phyloP scores from a whole-genome alignment of 768 basidiomycete species.

The Filobasidium wieringae region DNA sequence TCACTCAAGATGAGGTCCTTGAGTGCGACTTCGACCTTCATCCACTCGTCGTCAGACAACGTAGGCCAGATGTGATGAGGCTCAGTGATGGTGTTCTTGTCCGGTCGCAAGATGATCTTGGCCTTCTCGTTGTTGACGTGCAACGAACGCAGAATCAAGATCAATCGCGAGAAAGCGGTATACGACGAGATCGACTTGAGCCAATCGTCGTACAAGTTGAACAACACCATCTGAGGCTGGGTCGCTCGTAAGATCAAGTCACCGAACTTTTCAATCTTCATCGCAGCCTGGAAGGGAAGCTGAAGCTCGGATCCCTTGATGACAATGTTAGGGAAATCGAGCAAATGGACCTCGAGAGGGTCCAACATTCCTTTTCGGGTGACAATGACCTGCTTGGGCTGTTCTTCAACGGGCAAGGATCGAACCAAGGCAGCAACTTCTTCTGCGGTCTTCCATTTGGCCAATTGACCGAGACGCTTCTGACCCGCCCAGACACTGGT shows the following conservation, averaged over 20 bases:
- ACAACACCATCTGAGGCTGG: conserved; percentile 97
- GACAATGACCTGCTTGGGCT: conserved; percentile 98
- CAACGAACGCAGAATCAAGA: conserved; percentile 87
- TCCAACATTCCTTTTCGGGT: conserved; percentile 99
- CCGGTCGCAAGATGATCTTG: conserved; percentile 93
- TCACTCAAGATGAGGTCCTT: conserved; percentile 90
- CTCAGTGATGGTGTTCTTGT: conserved; percentile 92
- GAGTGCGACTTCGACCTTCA: conserved; percentile 96
- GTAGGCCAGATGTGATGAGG: conserved; percentile 86
- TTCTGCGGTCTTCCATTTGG: conserved; percentile 96
- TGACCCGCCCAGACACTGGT: conserved; percentile 99
- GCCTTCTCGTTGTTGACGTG: conserved; percentile 99
- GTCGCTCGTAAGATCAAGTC: conserved; percentile 92
- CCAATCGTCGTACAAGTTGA: conserved; percentile 99
- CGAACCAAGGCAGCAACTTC: conserved; percentile 97
- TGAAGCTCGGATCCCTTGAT: conserved; percentile 98
- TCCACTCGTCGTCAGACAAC: conserved; percentile 88
- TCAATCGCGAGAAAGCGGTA: conserved; percentile 95
- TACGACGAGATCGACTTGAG: conserved; percentile 97
- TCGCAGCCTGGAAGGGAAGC: conserved; percentile 96
- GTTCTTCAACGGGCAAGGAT: conserved; percentile 97
- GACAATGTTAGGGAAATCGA: conserved; percentile 99
- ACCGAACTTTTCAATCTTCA: conserved; percentile 99
- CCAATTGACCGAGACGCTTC: conserved; percentile 97
- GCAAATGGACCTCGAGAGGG: conserved; percentile 84